Base-by-base conservation (phyloP, 1,284 basidiomycete species). In the Ceratorhiza oryzae-sativae region DNA sequence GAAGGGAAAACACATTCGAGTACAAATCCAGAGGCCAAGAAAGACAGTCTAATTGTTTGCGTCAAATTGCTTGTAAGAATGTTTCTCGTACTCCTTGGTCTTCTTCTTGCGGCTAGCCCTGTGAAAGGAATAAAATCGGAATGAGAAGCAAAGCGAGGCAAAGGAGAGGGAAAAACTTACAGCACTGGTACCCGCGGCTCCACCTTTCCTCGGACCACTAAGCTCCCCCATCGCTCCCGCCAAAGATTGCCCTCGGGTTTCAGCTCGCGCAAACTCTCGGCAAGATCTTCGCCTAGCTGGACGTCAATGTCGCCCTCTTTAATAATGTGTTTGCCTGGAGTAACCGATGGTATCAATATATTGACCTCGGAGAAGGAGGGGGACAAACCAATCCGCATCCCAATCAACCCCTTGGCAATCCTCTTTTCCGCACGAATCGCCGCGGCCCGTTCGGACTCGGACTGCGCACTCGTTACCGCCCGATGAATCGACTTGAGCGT, bases 161-260 rank as follows among this genome's bases (percentile, higher is more conserved):
- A 46, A 36, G 23, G 23, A 9, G 9, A 6, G n/a, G 1, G 32
- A 20, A 58, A 23, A 12, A 77, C 93, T 75, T 79, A 94, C 91
- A 90, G 74, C 56, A 94, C 87, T 32, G 84, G 90, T 27, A 84
- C 83, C 3, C 91, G 87, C 6, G 93, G 91, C 77, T 94, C 93
- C 34, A 93, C 82, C 45, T 93, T 82, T 0, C 90, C 92, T 25
- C 92, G 85, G 68, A 92, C 88, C 76, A 95, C 92, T 80, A 94
- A 80, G 77, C 87, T 93, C 51, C 91, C 80, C 83, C 95, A 96
- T 1, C 95, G 87, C 79, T 97, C 95, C 53, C 89, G 87, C 86
- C 97, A 97, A 30, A 97, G 81, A 79, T 97, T 97, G 36, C 95
- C 95, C 82, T 97, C 95, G 20, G 93, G 92, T 93, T 95, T 73